A percentile compares a stretch with the other conserved stretches of the same genome.
phyloP scores from a whole-genome alignment of 495 filamentous ascomycete species.

The Penicillium argentinense region DNA sequence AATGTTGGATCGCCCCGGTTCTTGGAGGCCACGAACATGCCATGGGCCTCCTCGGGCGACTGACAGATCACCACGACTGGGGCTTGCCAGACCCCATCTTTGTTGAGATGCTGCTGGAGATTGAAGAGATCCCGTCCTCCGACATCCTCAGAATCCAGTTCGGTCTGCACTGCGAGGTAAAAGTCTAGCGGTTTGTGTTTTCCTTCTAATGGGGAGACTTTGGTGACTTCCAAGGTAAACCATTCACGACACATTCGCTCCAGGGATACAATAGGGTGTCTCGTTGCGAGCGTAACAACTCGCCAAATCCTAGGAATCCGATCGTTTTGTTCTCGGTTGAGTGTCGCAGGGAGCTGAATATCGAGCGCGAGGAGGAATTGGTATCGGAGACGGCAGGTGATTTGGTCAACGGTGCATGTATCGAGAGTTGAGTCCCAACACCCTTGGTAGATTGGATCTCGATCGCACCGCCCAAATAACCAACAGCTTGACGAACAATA shows the following conservation, averaged over 20 bases:
- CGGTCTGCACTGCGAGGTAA: slow-evolving; percentile 25
- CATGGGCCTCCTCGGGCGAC: slow-evolving; percentile 28
- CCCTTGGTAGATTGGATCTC: slow-evolving; percentile 26
- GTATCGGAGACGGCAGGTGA: background rate
- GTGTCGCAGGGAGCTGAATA: slow-evolving; percentile 2
- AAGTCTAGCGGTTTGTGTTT: slow-evolving; percentile 15
- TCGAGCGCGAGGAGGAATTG: slow-evolving; percentile 3
- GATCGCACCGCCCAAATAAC: slow-evolving; percentile 26
- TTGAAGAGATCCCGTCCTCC: slow-evolving; percentile 12
- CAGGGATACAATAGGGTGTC: slow-evolving; percentile 18
- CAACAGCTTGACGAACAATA: slow-evolving; percentile 34
- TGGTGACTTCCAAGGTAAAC: slow-evolving; percentile 20
- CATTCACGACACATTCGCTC: slow-evolving; percentile 22
- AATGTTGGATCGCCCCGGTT: slow-evolving; percentile 5
- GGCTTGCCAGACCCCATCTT: background rate
- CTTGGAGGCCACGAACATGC: slow-evolving; percentile 22
- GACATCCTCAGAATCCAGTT: slow-evolving; percentile 18
- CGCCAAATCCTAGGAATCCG: slow-evolving; percentile 25
- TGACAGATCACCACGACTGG: slow-evolving; percentile 33
- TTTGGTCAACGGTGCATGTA: slow-evolving; percentile 36
- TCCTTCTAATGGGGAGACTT: slow-evolving; percentile 6
- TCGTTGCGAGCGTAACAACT: slow-evolving; percentile 9
- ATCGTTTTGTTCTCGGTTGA: slow-evolving; percentile 16
- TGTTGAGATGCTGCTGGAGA: background rate
- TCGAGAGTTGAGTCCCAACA: slow-evolving; percentile 55